phyloP scores from a whole-genome alignment of 768 basidiomycete genomes.

The Strobilomyces confusus region DNA sequence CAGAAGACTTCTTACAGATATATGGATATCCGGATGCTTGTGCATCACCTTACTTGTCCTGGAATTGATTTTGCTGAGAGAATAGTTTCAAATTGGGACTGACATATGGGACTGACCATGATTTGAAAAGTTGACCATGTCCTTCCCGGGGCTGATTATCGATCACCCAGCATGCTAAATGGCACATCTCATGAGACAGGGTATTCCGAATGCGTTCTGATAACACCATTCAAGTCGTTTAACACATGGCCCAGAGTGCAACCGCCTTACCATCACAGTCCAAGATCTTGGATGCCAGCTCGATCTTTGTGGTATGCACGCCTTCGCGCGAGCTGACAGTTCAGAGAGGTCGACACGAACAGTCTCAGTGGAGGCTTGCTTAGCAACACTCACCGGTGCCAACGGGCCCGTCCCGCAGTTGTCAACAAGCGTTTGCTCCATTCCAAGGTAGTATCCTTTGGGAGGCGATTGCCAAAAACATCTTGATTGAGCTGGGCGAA shows the following conservation, averaged over 20 bases:
- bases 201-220: constrained; percentile 79
- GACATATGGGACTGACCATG: constrained; percentile 47
- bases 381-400: constrained; percentile 50
- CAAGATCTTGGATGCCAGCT: constrained; percentile 79
- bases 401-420: constrained; percentile 70
- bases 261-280: constrained; percentile 60
- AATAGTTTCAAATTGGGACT: background rate
- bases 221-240: background rate
- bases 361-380: background rate
- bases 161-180: constrained; percentile 84
- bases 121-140: constrained; percentile 70
- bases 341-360: constrained; percentile 1
- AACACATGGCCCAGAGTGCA: background rate
- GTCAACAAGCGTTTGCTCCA: constrained; percentile 67
- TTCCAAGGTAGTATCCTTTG: constrained; percentile 49
- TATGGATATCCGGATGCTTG: constrained; percentile 63
- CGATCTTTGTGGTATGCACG: constrained; percentile 58
- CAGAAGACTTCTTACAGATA: constrained; percentile 51
- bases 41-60: constrained; percentile 69
- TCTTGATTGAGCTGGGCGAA: constrained; percentile 56
- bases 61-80: background rate
- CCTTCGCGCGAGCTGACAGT: constrained; percentile 51
- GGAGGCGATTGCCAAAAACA: constrained; percentile 55
- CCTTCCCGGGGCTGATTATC: constrained; percentile 63
- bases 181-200: constrained; percentile 90